These are phyloP conservation scores for Solanum okadae DNA, from an alignment of 257 asterid species.

Conservation along the genomic window DNA sequence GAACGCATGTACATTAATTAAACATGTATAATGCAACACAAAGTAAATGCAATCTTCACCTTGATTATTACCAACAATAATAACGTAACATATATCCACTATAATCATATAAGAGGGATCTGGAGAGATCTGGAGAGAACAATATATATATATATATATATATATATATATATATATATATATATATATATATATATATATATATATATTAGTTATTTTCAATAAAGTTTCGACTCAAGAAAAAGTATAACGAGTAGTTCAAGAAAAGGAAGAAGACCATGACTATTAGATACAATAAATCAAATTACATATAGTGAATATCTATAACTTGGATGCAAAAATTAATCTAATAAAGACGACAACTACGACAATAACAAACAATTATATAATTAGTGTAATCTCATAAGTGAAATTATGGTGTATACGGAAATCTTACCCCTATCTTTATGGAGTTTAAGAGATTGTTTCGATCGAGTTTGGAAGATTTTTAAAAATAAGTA, in stretches of 20 bases:
- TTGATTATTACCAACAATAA: neutral
- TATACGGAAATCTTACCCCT: rapidly evolving
- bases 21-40: neutral
- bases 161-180: too few species aligned
- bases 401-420: neutral
- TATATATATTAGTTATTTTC: too few species aligned
- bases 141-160: too few species aligned
- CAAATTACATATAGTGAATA: neutral
- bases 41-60: neutral
- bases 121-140: rapidly evolving
- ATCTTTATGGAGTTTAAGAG: neutral
- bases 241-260: too few species aligned
- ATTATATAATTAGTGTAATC: neutral
- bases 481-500: neutral
- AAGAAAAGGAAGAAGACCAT: neutral
- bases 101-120: too few species aligned
- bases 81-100: too few species aligned
- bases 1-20: neutral
- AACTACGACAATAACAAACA: rapidly evolving
- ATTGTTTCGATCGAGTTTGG: neutral
- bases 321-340: neutral
- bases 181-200: too few species aligned
- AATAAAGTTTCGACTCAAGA: neutral
- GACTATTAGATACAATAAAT: neutral
- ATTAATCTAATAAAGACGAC: neutral